These are phyloP conservation scores for Parafenestella ontariensis DNA, from an alignment of 2,329 filamentous ascomycete genomes.

Conservation along the genomic window DNA sequence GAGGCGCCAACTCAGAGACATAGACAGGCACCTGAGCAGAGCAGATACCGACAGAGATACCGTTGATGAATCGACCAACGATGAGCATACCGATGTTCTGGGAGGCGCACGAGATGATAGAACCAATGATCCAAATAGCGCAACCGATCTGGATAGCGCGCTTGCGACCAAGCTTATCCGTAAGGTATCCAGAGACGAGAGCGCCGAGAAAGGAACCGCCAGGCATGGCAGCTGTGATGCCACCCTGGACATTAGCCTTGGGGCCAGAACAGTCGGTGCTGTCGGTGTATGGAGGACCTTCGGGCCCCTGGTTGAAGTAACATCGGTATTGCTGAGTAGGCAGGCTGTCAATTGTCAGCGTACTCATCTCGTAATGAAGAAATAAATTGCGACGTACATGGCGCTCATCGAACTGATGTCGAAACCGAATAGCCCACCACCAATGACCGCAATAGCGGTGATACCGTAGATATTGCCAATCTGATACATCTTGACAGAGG, in stretches of 20 bases:
- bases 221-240: slow-evolving; percentile 74
- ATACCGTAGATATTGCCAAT: slow-evolving; percentile 66
- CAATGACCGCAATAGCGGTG: slow-evolving; percentile 65
- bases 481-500: slow-evolving; percentile 35
- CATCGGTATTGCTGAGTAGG: slow-evolving; percentile 72
- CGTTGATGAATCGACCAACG: slow-evolving; percentile 73
- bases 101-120: slow-evolving; percentile 67
- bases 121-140: slow-evolving; percentile 64
- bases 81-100: slow-evolving; percentile 75
- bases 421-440: slow-evolving; percentile 77
- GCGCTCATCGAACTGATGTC: slow-evolving; percentile 77
- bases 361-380: not conserved
- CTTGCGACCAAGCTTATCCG: slow-evolving; percentile 64
- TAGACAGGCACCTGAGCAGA: slow-evolving; percentile 74
- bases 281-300: slow-evolving; percentile 43
- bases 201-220: slow-evolving; percentile 73
- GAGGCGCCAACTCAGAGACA: slow-evolving; percentile 69
- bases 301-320: slow-evolving; percentile 69
- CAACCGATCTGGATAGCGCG: slow-evolving; percentile 61
- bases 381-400: slow-evolving; percentile 36
- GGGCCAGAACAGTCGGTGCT: slow-evolving; percentile 61
- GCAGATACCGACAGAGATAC: slow-evolving; percentile 75
- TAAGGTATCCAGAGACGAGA: slow-evolving; percentile 64
- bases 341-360: slow-evolving; percentile 56
- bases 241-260: slow-evolving; percentile 64